A percentile compares a stretch with the other conserved stretches of the same genome.
Evolutionary conservation across 768 basidiomycete genomes (phyloP).

Genomic region (Boletus fagicola): DNA sequence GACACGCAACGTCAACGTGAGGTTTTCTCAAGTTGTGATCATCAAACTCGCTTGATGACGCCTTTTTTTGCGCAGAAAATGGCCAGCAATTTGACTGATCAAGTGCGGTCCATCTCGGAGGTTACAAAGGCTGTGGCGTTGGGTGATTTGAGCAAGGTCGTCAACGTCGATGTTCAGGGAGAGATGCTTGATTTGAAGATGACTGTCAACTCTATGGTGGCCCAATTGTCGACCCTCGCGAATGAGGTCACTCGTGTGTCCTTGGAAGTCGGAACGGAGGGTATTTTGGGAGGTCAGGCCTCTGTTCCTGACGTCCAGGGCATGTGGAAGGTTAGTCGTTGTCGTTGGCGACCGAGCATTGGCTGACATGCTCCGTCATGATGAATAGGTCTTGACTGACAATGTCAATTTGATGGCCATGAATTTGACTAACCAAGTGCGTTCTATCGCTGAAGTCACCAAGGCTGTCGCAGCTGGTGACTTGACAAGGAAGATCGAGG

Average conservation of each 20-base stretch:
- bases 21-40: neutral
- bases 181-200: conserved; percentile 88
- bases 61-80: conserved; percentile 58
- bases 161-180: conserved; percentile 90
- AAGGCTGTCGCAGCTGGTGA: conserved; percentile 94
- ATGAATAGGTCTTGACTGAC: conserved; percentile 55
- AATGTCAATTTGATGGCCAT: conserved; percentile 89
- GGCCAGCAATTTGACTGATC: conserved; percentile 81
- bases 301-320: conserved; percentile 90
- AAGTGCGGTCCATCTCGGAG: conserved; percentile 90
- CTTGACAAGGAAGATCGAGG: conserved; percentile 88
- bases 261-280: conserved; percentile 89
- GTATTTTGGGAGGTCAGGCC: conserved; percentile 92
- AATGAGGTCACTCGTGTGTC: conserved; percentile 89
- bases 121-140: conserved; percentile 75
- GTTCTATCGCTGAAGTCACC: conserved; percentile 87
- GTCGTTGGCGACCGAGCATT: neutral
- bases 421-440: conserved; percentile 89
- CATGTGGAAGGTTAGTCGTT: conserved; percentile 76
- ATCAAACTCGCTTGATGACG: neutral
- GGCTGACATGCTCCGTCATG: conserved; percentile 12
- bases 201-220: conserved; percentile 78
- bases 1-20: conserved; percentile 85
- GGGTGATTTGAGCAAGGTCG: conserved; percentile 80
- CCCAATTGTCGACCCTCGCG: conserved; percentile 67